Evolutionary conservation across 1,284 basidiomycete genomes (phyloP).

Genomic region (Fistulina hepatica): DNA sequence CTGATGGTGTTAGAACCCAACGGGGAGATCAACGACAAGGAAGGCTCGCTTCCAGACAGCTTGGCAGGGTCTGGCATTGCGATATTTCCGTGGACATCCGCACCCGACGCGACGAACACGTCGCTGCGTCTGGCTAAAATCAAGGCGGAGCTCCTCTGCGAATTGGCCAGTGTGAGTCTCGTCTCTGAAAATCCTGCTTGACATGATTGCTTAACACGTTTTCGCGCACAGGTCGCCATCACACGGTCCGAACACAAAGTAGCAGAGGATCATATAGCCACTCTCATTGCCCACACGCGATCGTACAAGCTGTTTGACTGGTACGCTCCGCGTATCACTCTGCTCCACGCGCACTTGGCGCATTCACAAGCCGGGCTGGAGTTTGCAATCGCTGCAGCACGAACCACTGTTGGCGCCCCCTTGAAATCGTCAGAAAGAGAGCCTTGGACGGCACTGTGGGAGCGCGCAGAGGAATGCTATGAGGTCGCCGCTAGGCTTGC

Average conservation of each 20-base stretch:
- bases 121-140: constrained; percentile 42
- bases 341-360: constrained; percentile 61
- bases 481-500: constrained; percentile 40
- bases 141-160: constrained; percentile 58
- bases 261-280: constrained; percentile 38
- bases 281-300: constrained; percentile 56
- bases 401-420: too few species aligned
- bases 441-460: too few species aligned
- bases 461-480: constrained; percentile 50
- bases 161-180: constrained; percentile 45
- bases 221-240: constrained; percentile 46
- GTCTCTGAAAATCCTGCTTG: not conserved
- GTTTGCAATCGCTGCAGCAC: too few species aligned
- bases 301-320: constrained; percentile 40
- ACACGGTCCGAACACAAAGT: constrained; percentile 54
- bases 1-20: not conserved
- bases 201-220: not conserved
- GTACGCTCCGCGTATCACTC: constrained; percentile 47
- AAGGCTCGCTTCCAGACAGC: too few species aligned
- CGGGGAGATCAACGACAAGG: too few species aligned
- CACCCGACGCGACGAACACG: not conserved
- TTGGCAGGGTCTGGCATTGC: too few species aligned
- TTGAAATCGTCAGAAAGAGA: too few species aligned
- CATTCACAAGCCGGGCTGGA: too few species aligned
- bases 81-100: too few species aligned